Base-by-base conservation (phyloP, 2,329 filamentous ascomycete species). In the Paecilomyces sp. region DNA sequence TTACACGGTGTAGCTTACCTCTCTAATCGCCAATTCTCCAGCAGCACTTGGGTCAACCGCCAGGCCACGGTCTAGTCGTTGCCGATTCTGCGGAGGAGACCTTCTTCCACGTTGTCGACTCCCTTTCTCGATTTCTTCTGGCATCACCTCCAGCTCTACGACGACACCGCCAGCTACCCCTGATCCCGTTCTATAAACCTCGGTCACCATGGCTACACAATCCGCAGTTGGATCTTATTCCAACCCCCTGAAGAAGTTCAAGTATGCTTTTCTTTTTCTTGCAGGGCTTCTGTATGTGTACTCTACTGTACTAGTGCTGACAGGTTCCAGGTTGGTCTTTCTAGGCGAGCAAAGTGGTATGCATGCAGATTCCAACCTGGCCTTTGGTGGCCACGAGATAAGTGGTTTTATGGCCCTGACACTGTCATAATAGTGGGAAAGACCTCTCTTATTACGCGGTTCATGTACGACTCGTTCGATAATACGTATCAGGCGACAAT, bases 391-490 rank as follows among this genome's bases (percentile, higher is more conserved):
- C 53, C 47, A 59, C 59, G 47, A 30, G 58, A 52, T 33, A 31
- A 55, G 51, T 56, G 54, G 28, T 54, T 57, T 53, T 62, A 52
- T 62, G 51, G 60, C 51, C 55, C 66, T 71, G 61, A 70, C 58
- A 41, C 58, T 54, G 13, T 34, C 54, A 18, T 41, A 60, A 63
- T 75, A 97, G 94, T 99, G 70, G 94, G 94, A 74, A 99, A 99
- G 82, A 99, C 94, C 33, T 99, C 94, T 63, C 81, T 99, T 70
- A 99, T 99, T 76, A 99, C 94, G 66, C 88, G 94, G 65, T 99
- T 99, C 83, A 99, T 99, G 94, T 99, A 99, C 83, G 94, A 99
- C 79, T 97, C 94, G 55, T 99, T 99, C 82, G 94, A 99, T 83
- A 97, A 96, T 80, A 97, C 93, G 83, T 99, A 99, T 81, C 94